Evolutionary conservation across 805 yeast species (phyloP).

Genomic region (Wickerhamiella vanderwaltii): DNA sequence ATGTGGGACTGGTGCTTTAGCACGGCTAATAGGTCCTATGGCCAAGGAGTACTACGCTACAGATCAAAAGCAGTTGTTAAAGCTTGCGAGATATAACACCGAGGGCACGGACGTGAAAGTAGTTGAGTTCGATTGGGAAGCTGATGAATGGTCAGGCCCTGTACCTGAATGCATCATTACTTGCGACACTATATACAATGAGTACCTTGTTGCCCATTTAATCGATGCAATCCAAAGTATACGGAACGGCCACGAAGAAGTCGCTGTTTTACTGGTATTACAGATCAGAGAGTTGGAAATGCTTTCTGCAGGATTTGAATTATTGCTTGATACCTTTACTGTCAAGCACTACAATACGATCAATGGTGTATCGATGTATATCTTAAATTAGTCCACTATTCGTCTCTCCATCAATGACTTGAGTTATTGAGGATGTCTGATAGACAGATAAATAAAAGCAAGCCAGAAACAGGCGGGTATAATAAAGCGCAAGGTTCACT

Average conservation of each 20-base stretch:
- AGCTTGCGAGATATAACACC: constrained; percentile 15
- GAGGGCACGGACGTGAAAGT: constrained; percentile 12
- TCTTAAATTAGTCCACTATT: constrained; percentile 9
- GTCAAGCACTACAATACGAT: background rate
- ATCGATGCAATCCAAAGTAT: constrained; percentile 16
- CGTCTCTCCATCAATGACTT: background rate
- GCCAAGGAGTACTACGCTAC: constrained; percentile 15
- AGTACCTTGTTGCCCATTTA: constrained; percentile 16
- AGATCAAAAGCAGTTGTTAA: constrained; percentile 20
- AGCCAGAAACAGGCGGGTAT: no score
- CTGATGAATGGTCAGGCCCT: constrained; percentile 13
- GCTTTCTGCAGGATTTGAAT: constrained; percentile 11
- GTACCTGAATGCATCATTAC: constrained; percentile 15
- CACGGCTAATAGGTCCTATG: constrained; percentile 12
- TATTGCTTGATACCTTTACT: background rate
- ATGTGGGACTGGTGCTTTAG: constrained; percentile 21
- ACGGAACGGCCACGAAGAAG: background rate
- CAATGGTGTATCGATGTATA: constrained; percentile 14
- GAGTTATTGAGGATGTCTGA: no score
- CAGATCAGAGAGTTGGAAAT: constrained; percentile 15
- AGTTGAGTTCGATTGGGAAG: constrained; percentile 21
- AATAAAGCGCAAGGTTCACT: no score
- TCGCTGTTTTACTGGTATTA: constrained; percentile 13
- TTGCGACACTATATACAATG: constrained; percentile 22
- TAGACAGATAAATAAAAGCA: no score